Evolutionary conservation across 1,139 yeast genomes (phyloP).

Genomic region (Yamadazyma friedrichii): DNA sequence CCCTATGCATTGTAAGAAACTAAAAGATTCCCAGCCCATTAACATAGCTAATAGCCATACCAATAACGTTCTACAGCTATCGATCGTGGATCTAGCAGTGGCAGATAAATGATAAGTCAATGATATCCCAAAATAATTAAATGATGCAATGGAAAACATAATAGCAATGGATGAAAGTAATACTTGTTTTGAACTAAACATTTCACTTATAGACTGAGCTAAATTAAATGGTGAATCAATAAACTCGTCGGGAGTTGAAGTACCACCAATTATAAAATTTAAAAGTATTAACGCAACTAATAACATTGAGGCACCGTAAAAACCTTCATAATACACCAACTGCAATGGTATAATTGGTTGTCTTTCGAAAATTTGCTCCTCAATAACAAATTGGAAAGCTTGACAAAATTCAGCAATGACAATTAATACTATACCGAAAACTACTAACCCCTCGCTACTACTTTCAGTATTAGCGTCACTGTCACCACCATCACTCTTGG

Average conservation of each 20-base stretch:
- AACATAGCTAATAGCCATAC: constrained; percentile 75
- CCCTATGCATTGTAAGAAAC: constrained; percentile 60
- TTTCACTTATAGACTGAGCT: constrained; percentile 48
- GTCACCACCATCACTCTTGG: constrained; percentile 15
- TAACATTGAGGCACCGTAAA: constrained; percentile 57
- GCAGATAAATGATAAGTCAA: constrained; percentile 68
- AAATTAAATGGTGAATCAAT: constrained; percentile 56
- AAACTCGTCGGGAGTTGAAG: constrained; percentile 32
- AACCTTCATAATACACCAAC: constrained; percentile 75
- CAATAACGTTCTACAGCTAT: constrained; percentile 71
- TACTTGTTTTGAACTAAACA: constrained; percentile 41
- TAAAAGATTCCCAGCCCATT: constrained; percentile 80
- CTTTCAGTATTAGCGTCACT: constrained; percentile 1
- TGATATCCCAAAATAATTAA: constrained; percentile 74
- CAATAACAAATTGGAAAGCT: constrained; percentile 76
- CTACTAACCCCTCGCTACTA: constrained; percentile 22
- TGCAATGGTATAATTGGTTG: constrained; percentile 60
- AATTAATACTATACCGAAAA: constrained; percentile 59
- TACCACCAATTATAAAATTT: constrained; percentile 39
- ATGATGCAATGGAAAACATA: constrained; percentile 70
- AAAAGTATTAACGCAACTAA: constrained; percentile 43
- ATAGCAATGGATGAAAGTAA: constrained; percentile 57
- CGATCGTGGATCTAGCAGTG: constrained; percentile 77
- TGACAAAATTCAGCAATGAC: constrained; percentile 64
- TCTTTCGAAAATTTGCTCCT: constrained; percentile 62